Base-by-base conservation (phyloP, 441 rosid species). In the Croton laevigatus region DNA sequence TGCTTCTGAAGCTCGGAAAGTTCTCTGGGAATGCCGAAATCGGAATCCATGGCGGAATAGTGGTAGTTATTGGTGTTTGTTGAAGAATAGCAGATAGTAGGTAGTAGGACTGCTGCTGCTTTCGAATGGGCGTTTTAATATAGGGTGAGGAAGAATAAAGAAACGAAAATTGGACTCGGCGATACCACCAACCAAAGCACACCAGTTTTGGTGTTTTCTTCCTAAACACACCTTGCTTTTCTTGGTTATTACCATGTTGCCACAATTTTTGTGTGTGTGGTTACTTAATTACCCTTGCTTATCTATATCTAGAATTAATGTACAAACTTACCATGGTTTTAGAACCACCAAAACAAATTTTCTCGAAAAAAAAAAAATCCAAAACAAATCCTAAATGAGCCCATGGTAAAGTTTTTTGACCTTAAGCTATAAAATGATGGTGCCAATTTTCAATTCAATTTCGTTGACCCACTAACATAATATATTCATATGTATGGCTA, bases 11-110 rank as follows among this genome's bases (percentile, higher is more conserved):
- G 97, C 22, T 82, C 88, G 70, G 99, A 95, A 78, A 93, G 99
- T 80, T 93, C 94, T 78, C 98, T 81, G 77, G 97, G 88, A 77
- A 89, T 83, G 80, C 97, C 99, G 76, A 78, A 95, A 86, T 95
- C 99, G 57, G 99, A 95, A 75, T 95, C 95, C 99, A 95, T 93
- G 66, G 69, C 55, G 62, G 34, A 19, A 13, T 4, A 23, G 57
- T 49, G n/a, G 17, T 32, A 5, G 37, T 7, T 17, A 11, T 40
- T 16, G 49, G 38, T 10, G 59, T 46, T 52, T 10, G 69, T 44
- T 46, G 42, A 1, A 67, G 5, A 11, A 49, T 8, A 45, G 44
- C 5, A 32, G 62, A 46, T 27, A 27, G 55, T 48, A 46, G 19
- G 64, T n/a, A 45, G 44, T 44, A 11, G 1, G 7, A 45, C 37